Evolutionary conservation across 306 rosid species (phyloP), one percentile per base, ranked within the genome.

Genomic region (Pterocarpus santalinus): DNA sequence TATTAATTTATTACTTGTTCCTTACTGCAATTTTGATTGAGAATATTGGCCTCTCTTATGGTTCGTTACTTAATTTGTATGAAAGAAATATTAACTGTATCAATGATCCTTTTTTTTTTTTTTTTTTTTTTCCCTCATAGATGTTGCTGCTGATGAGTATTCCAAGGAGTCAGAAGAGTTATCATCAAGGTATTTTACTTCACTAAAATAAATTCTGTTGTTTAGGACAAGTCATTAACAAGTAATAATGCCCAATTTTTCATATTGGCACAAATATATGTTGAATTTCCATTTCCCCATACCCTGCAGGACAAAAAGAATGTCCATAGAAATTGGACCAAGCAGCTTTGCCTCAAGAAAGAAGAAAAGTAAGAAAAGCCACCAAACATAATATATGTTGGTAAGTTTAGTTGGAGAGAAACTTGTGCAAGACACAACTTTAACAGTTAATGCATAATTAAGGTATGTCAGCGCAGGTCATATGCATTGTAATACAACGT

Each of bases 271-370:
- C 14, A 41, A 33, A 7, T 51, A 38, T 68, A 22, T 52, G 64
- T 22, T 85, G 55, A 38, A 33, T 80, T 63, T 75, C 43, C 68
- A 47, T 69, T 53, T 60, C 56, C 75, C 55, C 28, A 22, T 58
- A 58, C 52, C 34, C 66, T 86, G 81, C 89, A 95, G 99, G 80
- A 82, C 95, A 14, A 95, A 95, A 82, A 91, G 99, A 87, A 89
- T 89, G 90, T 87, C 99, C 28, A 83, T 86, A 44, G 97, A 90
- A 87, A 84, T 95, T 69, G 97, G 97, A 83, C 99, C 95, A 2
- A 87, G 98, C 87, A 91, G 94, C 87, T 90, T 86, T 88, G 98
- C 97, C 43, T 87, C 98, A 17, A 91, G 97, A 83, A 93, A 95
- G 91, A 95, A 95, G 90, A 95, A 93, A 87, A 86, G 83, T 69